These are phyloP conservation scores for Quercus bicolor DNA, from an alignment of 306 rosid genomes.

Conservation along the genomic window DNA sequence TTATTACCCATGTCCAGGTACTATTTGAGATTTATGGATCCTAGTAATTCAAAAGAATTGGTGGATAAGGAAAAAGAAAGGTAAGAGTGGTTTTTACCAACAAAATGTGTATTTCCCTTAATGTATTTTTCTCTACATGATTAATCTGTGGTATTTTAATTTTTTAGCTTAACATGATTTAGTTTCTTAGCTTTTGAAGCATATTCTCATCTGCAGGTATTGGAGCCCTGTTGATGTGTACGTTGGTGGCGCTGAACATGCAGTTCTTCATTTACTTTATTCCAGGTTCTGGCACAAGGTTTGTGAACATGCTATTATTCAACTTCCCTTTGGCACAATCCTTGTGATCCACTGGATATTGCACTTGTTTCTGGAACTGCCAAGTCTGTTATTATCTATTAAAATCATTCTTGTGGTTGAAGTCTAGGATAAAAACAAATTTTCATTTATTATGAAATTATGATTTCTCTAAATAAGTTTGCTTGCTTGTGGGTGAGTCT, in stretches of 20 bases:
- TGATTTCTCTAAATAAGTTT: neutral
- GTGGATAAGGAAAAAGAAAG: constrained; percentile 73
- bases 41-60: constrained; percentile 69
- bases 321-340: neutral
- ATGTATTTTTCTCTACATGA: neutral
- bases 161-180: constrained; percentile 5
- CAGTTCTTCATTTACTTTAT: constrained; percentile 96
- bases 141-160: neutral
- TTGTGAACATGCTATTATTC: constrained; percentile 16
- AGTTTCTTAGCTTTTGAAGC: constrained; percentile 8
- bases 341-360: neutral
- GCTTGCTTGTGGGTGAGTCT: neutral
- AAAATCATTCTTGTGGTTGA: constrained; percentile 2
- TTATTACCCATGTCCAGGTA: constrained; percentile 53
- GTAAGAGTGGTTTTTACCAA: constrained; percentile 33
- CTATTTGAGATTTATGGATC: constrained; percentile 97
- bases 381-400: constrained; percentile 9
- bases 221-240: constrained; percentile 98
- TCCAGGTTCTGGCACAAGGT: constrained; percentile 99
- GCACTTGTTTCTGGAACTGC: constrained; percentile 6
- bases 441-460: neutral
- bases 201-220: constrained; percentile 51
- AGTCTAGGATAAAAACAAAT: constrained; percentile 14
- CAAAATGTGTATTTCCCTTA: constrained; percentile 13
- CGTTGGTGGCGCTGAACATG: constrained; percentile 98